A percentile compares a stretch with the other conserved stretches of the same genome.
Evolutionary conservation across 2,329 filamentous ascomycete species (phyloP).

Genomic region (Exophiala mesophila): DNA sequence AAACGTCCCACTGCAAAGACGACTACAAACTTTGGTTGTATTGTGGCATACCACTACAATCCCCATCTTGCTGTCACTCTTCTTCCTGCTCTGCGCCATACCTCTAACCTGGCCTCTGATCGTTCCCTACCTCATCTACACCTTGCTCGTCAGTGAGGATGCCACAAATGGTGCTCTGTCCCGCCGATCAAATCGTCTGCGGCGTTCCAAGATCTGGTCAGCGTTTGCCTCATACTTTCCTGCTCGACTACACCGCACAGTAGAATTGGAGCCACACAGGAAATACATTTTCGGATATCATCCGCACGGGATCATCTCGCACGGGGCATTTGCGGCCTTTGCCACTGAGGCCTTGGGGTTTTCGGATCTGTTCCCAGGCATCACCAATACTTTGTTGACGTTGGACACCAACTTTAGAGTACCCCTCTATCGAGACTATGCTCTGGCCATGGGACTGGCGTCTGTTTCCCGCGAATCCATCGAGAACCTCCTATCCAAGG

Average conservation of each 20-base stretch:
- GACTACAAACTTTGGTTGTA: conserved; percentile 73
- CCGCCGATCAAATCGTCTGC: conserved; percentile 69
- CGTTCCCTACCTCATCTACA: conserved; percentile 74
- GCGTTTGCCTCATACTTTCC: conserved; percentile 93
- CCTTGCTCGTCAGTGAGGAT: conserved; percentile 69
- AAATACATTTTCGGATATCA: conserved; percentile 98
- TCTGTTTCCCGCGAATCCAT: conserved; percentile 91
- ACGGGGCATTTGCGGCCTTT: conserved; percentile 91
- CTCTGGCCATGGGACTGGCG: conserved; percentile 78
- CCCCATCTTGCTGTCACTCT: conserved; percentile 65
- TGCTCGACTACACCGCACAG: conserved; percentile 77
- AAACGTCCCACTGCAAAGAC: conserved; percentile 64
- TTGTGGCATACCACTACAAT: conserved; percentile 69
- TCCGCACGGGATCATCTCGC: conserved; percentile 93
- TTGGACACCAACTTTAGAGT: conserved; percentile 95
- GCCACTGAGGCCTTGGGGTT: conserved; percentile 87
- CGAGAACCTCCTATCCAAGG: conserved; percentile 76
- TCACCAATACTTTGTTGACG: conserved; percentile 88
- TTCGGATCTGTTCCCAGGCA: conserved; percentile 80
- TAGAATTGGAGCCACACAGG: conserved; percentile 69
- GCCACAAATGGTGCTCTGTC: conserved; percentile 69
- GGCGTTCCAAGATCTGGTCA: conserved; percentile 72
- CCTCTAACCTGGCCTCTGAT: conserved; percentile 83
- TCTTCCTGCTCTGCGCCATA: conserved; percentile 87
- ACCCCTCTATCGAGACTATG: conserved; percentile 89